phyloP scores from a whole-genome alignment of 148 eudicot genomes.

The Amaranthus hypochondriacus region DNA sequence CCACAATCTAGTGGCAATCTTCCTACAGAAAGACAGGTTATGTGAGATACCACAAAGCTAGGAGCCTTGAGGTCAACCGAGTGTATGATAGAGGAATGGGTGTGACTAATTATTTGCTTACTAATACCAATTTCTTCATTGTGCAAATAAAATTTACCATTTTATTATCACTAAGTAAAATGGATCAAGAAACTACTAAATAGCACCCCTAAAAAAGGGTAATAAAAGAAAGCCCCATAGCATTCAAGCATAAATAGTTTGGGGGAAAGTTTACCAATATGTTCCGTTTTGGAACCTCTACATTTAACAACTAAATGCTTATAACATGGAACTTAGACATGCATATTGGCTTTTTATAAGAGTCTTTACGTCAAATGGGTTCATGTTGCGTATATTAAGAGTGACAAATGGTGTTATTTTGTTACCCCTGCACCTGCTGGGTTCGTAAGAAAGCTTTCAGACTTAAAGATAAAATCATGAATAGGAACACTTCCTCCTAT shows the following conservation, averaged over 20 bases:
- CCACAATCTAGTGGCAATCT: conserved; percentile 96
- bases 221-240: not conserved
- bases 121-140: conserved; percentile 82
- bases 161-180: not conserved
- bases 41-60: conserved; percentile 95
- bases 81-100: conserved; percentile 99
- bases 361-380: too few relatives aligned
- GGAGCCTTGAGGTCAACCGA: conserved; percentile 86
- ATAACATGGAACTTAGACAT: too few relatives aligned
- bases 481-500: too few relatives aligned
- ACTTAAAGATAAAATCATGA: too few relatives aligned
- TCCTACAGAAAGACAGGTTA: conserved; percentile 96
- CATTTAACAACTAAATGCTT: conserved; percentile 27
- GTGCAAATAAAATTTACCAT: not conserved
- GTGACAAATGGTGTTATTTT: too few relatives aligned
- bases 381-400: too few relatives aligned
- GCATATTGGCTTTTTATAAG: too few relatives aligned
- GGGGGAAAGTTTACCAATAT: conserved; percentile 45
- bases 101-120: conserved; percentile 62
- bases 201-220: not conserved
- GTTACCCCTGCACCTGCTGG: too few relatives aligned
- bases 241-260: not conserved
- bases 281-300: conserved; percentile 62
- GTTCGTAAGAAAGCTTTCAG: too few relatives aligned
- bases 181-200: not conserved